A percentile compares a stretch with the other conserved stretches of the same genome.
phyloP scores from a whole-genome alignment of 331 rosid species.

The Phaseolus coccineus region DNA sequence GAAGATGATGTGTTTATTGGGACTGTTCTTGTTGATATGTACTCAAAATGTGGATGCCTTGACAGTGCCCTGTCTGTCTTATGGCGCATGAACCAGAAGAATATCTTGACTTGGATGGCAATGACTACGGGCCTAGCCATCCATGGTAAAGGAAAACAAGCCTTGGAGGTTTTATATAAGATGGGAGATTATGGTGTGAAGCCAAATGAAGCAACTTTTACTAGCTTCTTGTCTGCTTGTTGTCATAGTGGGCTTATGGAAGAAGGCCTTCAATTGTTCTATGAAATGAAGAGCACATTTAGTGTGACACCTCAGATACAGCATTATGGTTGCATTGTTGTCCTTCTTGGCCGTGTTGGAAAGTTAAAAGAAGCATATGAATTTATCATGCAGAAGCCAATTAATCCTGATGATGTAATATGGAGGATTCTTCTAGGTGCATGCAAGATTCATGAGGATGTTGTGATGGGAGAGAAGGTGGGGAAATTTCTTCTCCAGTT shows the following conservation, averaged over 20 bases:
- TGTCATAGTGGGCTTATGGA: slow-evolving; percentile 77
- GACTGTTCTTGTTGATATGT: slow-evolving; percentile 86
- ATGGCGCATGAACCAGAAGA: slow-evolving; percentile 61
- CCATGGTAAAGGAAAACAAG: slow-evolving; percentile 77
- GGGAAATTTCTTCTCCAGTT: slow-evolving; percentile 69
- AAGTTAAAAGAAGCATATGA: slow-evolving; percentile 70
- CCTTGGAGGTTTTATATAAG: slow-evolving; percentile 64
- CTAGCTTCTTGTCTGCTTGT: slow-evolving; percentile 79
- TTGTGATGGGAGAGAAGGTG: slow-evolving; percentile 77
- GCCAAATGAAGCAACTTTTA: slow-evolving; percentile 76
- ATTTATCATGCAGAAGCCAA: slow-evolving; percentile 59
- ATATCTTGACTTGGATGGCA: slow-evolving; percentile 82
- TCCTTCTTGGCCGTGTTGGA: slow-evolving; percentile 67
- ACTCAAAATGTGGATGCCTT: slow-evolving; percentile 81
- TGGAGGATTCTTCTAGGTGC: slow-evolving; percentile 87
- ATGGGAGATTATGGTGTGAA: slow-evolving; percentile 54
- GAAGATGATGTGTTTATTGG: slow-evolving; percentile 81
- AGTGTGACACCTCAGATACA: slow-evolving; percentile 62
- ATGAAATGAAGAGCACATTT: slow-evolving; percentile 59
- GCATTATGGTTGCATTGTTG: slow-evolving; percentile 76
- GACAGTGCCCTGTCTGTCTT: slow-evolving; percentile 64
- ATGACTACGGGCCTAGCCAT: slow-evolving; percentile 78
- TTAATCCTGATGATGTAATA: slow-evolving; percentile 63
- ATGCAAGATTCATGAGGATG: slow-evolving; percentile 72
- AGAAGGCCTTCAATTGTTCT: slow-evolving; percentile 75